Percentiles rank a stretch among this genome's conserved stretches.
Evolutionary conservation across 441 rosid genomes (phyloP).

Genomic region (Cnidoscolus chayamansa): DNA sequence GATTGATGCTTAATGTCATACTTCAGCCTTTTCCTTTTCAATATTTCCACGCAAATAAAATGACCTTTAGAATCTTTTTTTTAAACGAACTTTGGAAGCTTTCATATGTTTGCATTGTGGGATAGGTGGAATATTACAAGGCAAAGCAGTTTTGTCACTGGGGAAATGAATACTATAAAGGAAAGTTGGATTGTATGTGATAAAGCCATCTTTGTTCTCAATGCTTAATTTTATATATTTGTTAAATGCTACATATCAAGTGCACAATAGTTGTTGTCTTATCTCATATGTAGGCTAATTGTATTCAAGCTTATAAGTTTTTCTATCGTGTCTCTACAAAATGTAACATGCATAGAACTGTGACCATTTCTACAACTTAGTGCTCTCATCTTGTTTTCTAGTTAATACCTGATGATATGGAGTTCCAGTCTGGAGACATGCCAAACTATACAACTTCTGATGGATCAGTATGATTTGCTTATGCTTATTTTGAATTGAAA

Average conservation of each 20-base stretch:
- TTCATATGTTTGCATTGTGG: not conserved
- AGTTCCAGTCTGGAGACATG: slow-evolving; percentile 88
- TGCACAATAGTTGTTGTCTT: not conserved
- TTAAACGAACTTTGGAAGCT: too few relatives aligned
- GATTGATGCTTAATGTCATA: not conserved
- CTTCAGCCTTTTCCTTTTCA: not conserved
- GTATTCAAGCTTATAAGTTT: not conserved
- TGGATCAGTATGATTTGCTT: slow-evolving; percentile 60
- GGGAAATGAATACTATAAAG: not conserved
- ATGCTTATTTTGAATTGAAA: not conserved
- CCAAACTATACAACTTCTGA: slow-evolving; percentile 88
- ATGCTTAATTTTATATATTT: not conserved
- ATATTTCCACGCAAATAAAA: not conserved
- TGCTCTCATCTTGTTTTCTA: slow-evolving; percentile 23
- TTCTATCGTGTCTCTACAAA: not conserved
- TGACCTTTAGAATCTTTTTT: not conserved
- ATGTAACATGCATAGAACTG: not conserved
- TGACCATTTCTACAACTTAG: not conserved
- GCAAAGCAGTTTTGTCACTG: not conserved
- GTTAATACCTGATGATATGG: slow-evolving; percentile 97
- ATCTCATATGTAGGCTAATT: not conserved
- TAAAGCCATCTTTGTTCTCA: not conserved
- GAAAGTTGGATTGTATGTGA: not conserved
- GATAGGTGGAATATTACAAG: not conserved
- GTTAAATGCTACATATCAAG: not conserved